Percentiles rank a stretch among this genome's conserved stretches.
These are phyloP conservation scores for Globisporangium paroecandrum DNA, from an alignment of 352 stramenopile genomes.

Conservation along the genomic window DNA sequence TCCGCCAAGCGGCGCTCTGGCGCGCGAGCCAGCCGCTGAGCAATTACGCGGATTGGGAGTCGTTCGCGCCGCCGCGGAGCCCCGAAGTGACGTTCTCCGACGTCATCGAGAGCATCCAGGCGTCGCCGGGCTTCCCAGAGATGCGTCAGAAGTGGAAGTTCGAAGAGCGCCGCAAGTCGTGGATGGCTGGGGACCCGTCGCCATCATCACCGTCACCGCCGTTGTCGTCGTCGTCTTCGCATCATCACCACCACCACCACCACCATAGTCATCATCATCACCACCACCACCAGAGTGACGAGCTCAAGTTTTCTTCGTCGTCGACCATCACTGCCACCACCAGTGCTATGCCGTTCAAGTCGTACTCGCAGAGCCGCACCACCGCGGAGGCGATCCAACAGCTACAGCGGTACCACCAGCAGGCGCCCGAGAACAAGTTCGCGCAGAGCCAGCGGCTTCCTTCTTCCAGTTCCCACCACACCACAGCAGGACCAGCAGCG, in stretches of 20 bases:
- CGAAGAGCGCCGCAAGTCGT: slow-evolving; percentile 71
- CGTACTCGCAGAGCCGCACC: slow-evolving; percentile 32
- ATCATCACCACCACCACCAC: neutral
- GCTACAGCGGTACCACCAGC: slow-evolving; percentile 19
- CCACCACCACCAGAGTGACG: slow-evolving; percentile 17
- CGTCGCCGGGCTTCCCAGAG: slow-evolving; percentile 39
- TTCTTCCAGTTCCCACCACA: slow-evolving; percentile 16
- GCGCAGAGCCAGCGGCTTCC: slow-evolving; percentile 30
- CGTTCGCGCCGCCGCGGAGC: slow-evolving; percentile 46
- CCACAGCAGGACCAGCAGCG: slow-evolving; percentile 3
- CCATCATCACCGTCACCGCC: slow-evolving; percentile 1
- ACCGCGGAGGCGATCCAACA: slow-evolving; percentile 18
- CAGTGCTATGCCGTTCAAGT: slow-evolving; percentile 26
- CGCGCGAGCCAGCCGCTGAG: slow-evolving; percentile 68
- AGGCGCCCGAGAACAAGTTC: slow-evolving; percentile 8
- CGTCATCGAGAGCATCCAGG: slow-evolving; percentile 63
- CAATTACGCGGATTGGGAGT: slow-evolving; percentile 66
- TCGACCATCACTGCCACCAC: slow-evolving; percentile 15
- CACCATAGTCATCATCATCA: neutral
- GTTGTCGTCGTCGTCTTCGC: neutral
- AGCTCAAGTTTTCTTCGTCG: slow-evolving; percentile 3
- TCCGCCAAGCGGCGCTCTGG: slow-evolving; percentile 77
- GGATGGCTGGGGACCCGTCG: slow-evolving; percentile 60
- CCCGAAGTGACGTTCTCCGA: slow-evolving; percentile 75
- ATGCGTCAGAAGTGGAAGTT: slow-evolving; percentile 43